These are phyloP conservation scores for Silene latifolia DNA, from an alignment of 148 eudicot species.

Conservation along the genomic window DNA sequence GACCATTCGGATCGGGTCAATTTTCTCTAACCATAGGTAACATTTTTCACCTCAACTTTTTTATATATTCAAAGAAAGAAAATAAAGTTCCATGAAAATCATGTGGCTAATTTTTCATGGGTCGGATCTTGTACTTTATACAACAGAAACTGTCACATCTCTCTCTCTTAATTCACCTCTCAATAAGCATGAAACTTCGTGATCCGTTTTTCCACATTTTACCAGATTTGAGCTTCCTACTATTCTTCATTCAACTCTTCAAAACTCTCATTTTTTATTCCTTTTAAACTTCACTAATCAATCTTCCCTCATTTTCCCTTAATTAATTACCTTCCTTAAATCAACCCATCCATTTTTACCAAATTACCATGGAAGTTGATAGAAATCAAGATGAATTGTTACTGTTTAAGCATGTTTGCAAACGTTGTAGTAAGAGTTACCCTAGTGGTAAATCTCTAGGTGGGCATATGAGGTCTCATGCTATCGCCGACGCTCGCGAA, in stretches of 20 bases:
- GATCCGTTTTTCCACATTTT: constrained; percentile 44
- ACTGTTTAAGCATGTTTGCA: constrained; percentile 49
- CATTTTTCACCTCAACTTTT: too few relatives aligned
- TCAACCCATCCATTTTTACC: too few relatives aligned
- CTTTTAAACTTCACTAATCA: neutral
- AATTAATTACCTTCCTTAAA: neutral
- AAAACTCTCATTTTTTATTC: neutral
- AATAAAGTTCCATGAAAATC: neutral
- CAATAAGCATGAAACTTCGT: constrained; percentile 42
- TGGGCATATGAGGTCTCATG: constrained; percentile 87
- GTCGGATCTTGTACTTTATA: constrained; percentile 46
- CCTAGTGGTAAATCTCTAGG: constrained; percentile 76
- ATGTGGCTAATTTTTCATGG: constrained; percentile 29
- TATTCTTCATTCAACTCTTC: constrained; percentile 1
- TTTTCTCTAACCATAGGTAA: too few relatives aligned
- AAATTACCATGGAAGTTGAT: constrained; percentile 37
- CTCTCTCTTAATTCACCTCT: constrained; percentile 31
- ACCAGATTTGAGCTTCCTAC: constrained; percentile 40
- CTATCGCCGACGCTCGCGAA: constrained; percentile 33
- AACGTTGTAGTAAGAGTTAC: constrained; percentile 53
- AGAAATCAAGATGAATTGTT: constrained; percentile 20
- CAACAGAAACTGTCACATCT: constrained; percentile 48
- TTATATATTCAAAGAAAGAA: too few relatives aligned
- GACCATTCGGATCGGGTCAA: too few relatives aligned
- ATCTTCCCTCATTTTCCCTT: too few relatives aligned